Percentiles rank a stretch among this genome's conserved stretches.
Conservation (phyloP, 2,329 filamentous ascomycete genomes). For the Aureobasidium sp. region DNA sequence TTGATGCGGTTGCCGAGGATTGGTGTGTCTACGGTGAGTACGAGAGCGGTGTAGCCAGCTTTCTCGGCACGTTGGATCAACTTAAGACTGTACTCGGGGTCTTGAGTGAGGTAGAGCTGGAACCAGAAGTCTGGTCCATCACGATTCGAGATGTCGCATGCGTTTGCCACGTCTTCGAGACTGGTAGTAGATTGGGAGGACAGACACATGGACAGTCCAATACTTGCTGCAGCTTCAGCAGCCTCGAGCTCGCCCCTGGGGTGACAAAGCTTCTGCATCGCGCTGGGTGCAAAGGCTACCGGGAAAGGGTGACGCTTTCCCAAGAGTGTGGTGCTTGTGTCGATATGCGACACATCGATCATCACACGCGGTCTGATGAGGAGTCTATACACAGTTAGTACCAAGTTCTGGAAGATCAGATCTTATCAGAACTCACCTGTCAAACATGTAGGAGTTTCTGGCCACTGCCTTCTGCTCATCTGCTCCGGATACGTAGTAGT, state of each 20-base stretch:
- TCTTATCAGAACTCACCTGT: background rate
- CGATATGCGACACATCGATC: slow-evolving; percentile 30
- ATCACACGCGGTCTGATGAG: slow-evolving; percentile 29
- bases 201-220: slow-evolving; percentile 24
- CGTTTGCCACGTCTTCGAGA: slow-evolving; percentile 24
- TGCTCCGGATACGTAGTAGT: slow-evolving; percentile 13
- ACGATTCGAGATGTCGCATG: slow-evolving; percentile 10
- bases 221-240: slow-evolving; percentile 20
- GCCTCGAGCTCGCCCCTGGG: slow-evolving; percentile 25
- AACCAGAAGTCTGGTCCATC: slow-evolving; percentile 20
- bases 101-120: slow-evolving; percentile 21
- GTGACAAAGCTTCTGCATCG: slow-evolving; percentile 25
- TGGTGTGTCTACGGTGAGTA: slow-evolving; percentile 26
- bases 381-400: slow-evolving; percentile 13
- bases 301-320: slow-evolving; percentile 32
- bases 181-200: slow-evolving; percentile 24
- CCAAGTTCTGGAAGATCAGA: background rate
- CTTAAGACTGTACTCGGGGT: slow-evolving; percentile 18
- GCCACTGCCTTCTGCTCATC: slow-evolving; percentile 9
- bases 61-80: slow-evolving; percentile 23
- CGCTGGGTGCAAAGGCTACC: slow-evolving; percentile 27
- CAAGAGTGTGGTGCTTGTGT: slow-evolving; percentile 39
- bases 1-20: slow-evolving; percentile 26
- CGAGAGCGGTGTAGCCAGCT: slow-evolving; percentile 25
- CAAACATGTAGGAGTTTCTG: slow-evolving; percentile 2